Evolutionary conservation across 305 asterid species (phyloP).

Genomic region (Petunia hybrid): DNA sequence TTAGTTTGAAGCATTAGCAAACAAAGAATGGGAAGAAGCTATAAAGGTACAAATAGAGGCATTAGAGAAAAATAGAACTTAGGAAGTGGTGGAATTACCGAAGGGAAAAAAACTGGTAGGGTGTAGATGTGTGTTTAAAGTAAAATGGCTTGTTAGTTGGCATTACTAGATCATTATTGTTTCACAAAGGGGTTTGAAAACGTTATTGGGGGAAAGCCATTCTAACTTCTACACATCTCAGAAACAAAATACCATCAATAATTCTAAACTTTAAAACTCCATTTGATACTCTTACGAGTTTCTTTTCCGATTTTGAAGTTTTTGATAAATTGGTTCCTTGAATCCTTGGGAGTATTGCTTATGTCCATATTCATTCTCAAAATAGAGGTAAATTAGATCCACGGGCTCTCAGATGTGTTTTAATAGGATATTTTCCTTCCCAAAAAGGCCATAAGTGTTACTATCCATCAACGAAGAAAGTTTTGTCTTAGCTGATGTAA

Average conservation of each 20-base stretch:
- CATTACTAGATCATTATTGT: no score
- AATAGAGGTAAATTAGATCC: background rate
- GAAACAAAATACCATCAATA: background rate
- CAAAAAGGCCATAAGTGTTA: background rate
- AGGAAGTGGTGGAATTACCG: slow-evolving; percentile 2
- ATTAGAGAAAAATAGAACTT: slow-evolving; percentile 9
- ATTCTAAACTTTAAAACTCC: background rate
- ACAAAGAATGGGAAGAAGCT: background rate
- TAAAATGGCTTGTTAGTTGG: slow-evolving; percentile 21
- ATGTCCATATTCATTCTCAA: no score
- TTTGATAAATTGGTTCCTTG: no score
- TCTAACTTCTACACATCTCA: background rate
- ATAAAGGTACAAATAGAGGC: background rate
- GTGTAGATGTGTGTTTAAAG: no score
- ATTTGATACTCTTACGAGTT: no score
- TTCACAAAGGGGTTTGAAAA: slow-evolving; percentile 7
- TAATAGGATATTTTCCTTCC: no score
- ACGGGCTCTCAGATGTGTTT: background rate
- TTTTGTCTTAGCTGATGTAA: background rate
- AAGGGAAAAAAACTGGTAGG: background rate
- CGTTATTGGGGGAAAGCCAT: slow-evolving; percentile 27
- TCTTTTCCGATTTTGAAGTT: background rate
- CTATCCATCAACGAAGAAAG: background rate
- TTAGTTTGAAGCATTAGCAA: background rate
- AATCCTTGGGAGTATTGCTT: no score